Percentiles rank a stretch among this genome's conserved stretches.
Conservation (phyloP, 2,329 filamentous ascomycete genomes). For the Fusarium redolens region DNA sequence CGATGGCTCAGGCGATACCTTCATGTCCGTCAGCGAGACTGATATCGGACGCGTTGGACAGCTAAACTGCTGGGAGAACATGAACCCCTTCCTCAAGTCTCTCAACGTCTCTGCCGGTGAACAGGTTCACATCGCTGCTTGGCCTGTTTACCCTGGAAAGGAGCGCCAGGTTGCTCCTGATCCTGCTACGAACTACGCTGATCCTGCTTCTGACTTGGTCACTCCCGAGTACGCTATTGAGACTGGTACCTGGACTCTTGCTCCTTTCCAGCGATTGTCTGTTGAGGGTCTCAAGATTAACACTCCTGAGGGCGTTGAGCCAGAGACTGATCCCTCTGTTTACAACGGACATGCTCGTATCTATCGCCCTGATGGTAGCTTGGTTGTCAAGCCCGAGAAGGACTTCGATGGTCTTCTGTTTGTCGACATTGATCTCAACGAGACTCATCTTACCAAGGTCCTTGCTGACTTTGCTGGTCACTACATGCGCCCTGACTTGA, state of each 20-base stretch:
- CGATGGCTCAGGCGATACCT: slow-evolving; percentile 67
- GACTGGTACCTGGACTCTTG: slow-evolving; percentile 44
- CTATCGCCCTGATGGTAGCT: slow-evolving; percentile 42
- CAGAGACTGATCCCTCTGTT: slow-evolving; percentile 37
- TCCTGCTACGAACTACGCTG: slow-evolving; percentile 43
- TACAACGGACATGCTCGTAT: slow-evolving; percentile 44
- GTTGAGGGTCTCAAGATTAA: slow-evolving; percentile 41
- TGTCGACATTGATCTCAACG: slow-evolving; percentile 61
- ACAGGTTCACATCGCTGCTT: slow-evolving; percentile 47
- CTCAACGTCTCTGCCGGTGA: slow-evolving; percentile 45
- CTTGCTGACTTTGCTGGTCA: slow-evolving; percentile 51
- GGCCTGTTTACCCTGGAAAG: slow-evolving; percentile 44
- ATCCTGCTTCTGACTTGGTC: slow-evolving; percentile 42
- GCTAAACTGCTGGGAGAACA: slow-evolving; percentile 68
- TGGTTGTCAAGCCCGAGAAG: slow-evolving; percentile 41
- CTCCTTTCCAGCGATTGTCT: slow-evolving; percentile 42
- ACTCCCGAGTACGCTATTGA: slow-evolving; percentile 43
- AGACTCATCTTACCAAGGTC: slow-evolving; percentile 43
- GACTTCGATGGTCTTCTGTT: slow-evolving; percentile 60
- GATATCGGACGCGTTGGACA: slow-evolving; percentile 64
- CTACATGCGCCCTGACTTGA: slow-evolving; percentile 55
- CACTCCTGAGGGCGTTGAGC: slow-evolving; percentile 43
- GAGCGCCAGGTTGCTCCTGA: slow-evolving; percentile 40
- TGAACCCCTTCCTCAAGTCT: slow-evolving; percentile 45
- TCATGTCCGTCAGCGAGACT: slow-evolving; percentile 58